Evolutionary conservation across 176 grass and related monocot species (phyloP), one percentile per base, ranked within the genome.

Genomic region (Pontederia crassipes): DNA sequence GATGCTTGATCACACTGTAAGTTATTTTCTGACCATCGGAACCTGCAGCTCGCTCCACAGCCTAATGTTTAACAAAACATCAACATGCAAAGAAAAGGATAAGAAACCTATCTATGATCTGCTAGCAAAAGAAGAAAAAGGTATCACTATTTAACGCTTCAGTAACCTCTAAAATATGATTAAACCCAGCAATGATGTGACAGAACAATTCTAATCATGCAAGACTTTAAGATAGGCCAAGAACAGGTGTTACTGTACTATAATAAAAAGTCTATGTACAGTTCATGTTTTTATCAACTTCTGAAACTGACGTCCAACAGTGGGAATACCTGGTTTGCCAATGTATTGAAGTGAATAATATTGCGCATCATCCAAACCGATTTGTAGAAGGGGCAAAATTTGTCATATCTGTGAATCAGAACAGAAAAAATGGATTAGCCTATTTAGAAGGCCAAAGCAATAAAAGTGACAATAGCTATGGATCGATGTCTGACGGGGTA

Each of bases 291-390:
- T 24, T 24, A 24, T 27, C 27, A 28, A 12, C 10, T 28, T 59
- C 28, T 28, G 12, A 6, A 59, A 11, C 24, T 18, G 17, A 28
- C 45, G 47, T 50, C 2, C 65, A 10, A 17, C 48, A 28, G 9
- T 54, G 27, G 2, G 8, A 52, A 74, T 86, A 95, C 89, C 79
- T 85, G 85, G 61, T 83, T 95, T 69, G 89, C 89, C 69, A 95
- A 57, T 64, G 64, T 70, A 62, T 95, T 88, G 79, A 95, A 95
- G 59, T 89, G 85, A 61, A 89, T 85, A 72, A 95, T 95, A 66
- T 95, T 95, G 48, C 89, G 79, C 85, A 95, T 85, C 89, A 95
- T 95, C 89, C 89, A 95, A 59, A 95, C 85, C 9, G 89, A 95
- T 80, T 95, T 95, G 73, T 95, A 95, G 81, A 95, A 95, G 51